phyloP scores from a whole-genome alignment of 257 asterid species.

The Verbascum thapsus region DNA sequence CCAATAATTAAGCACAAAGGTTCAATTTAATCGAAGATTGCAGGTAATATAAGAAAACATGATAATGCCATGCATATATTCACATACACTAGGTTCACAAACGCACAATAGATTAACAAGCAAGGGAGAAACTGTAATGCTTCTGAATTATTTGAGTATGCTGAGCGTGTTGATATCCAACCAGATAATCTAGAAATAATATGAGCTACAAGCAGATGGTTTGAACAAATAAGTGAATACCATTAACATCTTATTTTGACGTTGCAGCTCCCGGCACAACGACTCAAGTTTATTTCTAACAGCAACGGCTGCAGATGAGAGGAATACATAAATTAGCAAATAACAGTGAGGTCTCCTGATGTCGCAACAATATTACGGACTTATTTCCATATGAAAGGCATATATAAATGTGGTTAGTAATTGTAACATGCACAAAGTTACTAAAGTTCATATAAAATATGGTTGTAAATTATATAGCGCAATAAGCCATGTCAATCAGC shows the following conservation, averaged over 20 bases:
- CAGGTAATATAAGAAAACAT: conserved; percentile 7
- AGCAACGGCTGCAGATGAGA: conserved; percentile 72
- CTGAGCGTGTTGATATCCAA: conserved; percentile 19
- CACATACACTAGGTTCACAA: conserved; percentile 6
- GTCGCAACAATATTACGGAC: conserved; percentile 17
- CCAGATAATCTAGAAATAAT: conserved; percentile 19
- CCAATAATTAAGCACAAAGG: conserved; percentile 12
- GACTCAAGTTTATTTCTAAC: conserved; percentile 97
- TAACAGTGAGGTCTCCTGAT: background rate
- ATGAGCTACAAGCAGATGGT: conserved; percentile 24
- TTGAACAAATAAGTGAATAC: conserved; percentile 44
- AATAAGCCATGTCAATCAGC: conserved; percentile 10
- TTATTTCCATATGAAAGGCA: background rate
- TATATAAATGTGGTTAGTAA: background rate
- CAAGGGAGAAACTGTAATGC: background rate
- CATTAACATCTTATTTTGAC: conserved; percentile 89
- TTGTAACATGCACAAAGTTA: conserved; percentile 19
- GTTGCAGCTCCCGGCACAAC: conserved; percentile 95
- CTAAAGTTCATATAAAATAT: conserved; percentile 3
- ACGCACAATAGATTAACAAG: background rate
- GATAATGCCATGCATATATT: background rate
- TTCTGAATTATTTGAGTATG: conserved; percentile 16
- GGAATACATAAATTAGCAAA: conserved; percentile 31
- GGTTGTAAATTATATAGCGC: conserved; percentile 2
- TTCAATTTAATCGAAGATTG: conserved; percentile 13